These are phyloP conservation scores for Toxoplasma gondii DNA, from an alignment of 169 alveolate genomes.

Conservation along the genomic window DNA sequence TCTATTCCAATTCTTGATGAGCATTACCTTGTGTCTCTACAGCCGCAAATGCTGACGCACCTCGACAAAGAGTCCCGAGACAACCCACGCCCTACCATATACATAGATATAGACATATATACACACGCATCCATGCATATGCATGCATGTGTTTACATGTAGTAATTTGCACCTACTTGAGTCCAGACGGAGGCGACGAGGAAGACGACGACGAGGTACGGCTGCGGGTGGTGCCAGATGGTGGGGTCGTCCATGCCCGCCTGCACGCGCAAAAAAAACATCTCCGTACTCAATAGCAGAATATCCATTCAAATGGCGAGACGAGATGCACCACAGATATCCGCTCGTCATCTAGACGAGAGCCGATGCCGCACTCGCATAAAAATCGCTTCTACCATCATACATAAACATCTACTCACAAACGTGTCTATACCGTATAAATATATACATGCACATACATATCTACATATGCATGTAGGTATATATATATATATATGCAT, in stretches of 20 bases:
- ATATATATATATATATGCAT: too few relatives aligned
- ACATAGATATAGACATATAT: background rate
- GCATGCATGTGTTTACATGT: background rate
- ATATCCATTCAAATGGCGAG: too few relatives aligned
- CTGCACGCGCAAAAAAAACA: constrained; percentile 47
- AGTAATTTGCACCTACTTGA: constrained; percentile 39
- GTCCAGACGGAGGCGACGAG: constrained; percentile 79
- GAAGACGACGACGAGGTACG: constrained; percentile 79
- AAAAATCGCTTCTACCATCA: too few relatives aligned
- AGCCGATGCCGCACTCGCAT: too few relatives aligned
- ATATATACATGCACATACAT: too few relatives aligned
- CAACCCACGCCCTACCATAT: background rate
- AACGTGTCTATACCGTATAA: too few relatives aligned
- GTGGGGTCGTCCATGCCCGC: constrained; percentile 69
- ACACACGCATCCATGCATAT: background rate
- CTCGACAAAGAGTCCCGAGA: background rate
- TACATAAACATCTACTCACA: too few relatives aligned
- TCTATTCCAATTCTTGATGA: background rate
- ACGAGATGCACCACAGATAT: too few relatives aligned
- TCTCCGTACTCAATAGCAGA: too few relatives aligned
- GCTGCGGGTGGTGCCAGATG: constrained; percentile 78
- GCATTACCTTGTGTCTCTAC: background rate
- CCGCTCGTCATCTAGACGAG: too few relatives aligned
- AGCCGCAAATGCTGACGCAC: background rate
- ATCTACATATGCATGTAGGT: too few relatives aligned